A percentile compares a stretch with the other conserved stretches of the same genome.
These are phyloP conservation scores for Haplosporangium sp. DNA, from an alignment of 371 early-diverging fungal genomes.

Conservation along the genomic window DNA sequence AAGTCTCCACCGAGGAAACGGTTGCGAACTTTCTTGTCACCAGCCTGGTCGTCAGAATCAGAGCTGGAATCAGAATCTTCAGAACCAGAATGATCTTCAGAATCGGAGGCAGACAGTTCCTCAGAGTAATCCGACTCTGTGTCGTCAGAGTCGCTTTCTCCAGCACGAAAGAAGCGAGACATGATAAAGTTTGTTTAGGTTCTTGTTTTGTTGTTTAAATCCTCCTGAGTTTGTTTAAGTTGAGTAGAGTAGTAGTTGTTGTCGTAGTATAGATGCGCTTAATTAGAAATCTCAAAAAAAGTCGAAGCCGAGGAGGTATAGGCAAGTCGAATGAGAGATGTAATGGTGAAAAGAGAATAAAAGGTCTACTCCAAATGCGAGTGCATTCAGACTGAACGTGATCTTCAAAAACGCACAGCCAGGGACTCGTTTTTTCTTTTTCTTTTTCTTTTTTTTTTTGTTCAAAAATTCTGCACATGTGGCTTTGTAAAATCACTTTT, in stretches of 20 bases:
- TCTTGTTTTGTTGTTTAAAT: background rate
- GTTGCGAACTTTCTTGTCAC: conserved; percentile 58
- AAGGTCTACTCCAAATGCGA: background rate
- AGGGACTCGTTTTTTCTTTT: background rate
- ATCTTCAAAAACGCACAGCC: background rate
- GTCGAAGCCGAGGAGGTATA: background rate
- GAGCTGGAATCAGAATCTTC: conserved; percentile 40
- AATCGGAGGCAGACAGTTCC: conserved; percentile 45
- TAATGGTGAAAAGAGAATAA: background rate
- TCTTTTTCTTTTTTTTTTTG: no score
- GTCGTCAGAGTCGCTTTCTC: conserved; percentile 61
- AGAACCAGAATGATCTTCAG: conserved; percentile 49
- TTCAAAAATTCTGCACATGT: background rate
- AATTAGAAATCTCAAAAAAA: background rate
- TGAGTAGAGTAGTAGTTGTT: background rate
- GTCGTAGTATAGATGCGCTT: background rate
- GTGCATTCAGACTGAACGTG: background rate
- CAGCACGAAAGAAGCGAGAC: conserved; percentile 68
- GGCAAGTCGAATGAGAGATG: background rate
- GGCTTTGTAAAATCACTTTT: background rate
- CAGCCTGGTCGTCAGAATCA: conserved; percentile 57
- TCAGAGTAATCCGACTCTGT: conserved; percentile 55
- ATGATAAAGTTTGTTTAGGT: conserved; percentile 37
- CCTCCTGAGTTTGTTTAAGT: background rate
- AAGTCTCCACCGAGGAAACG: conserved; percentile 59